A percentile compares a stretch with the other conserved stretches of the same genome.
Evolutionary conservation across 2,329 filamentous ascomycete genomes (phyloP).

Genomic region (Blumeria hordei): DNA sequence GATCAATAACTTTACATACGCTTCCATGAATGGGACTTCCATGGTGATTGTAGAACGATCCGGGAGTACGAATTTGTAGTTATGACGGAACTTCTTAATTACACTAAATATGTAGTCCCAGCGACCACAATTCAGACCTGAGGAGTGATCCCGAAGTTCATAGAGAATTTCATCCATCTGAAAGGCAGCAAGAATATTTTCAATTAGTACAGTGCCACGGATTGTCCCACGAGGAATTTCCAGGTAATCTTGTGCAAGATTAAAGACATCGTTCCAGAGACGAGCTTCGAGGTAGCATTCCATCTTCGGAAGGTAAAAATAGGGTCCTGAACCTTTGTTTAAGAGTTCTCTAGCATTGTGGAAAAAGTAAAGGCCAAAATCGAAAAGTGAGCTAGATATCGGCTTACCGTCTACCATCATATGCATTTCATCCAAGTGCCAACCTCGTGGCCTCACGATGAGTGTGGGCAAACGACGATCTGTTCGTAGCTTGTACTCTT

Average conservation of each 20-base stretch:
- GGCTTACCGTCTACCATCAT: conserved; percentile 87
- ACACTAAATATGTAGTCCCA: conserved; percentile 99
- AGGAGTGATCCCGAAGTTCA: conserved; percentile 87
- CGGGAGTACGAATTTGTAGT: conserved; percentile 77
- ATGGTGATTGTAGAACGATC: conserved; percentile 84
- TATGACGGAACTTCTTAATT: conserved; percentile 98
- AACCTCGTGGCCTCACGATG: conserved; percentile 83
- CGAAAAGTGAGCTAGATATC: conserved; percentile 78
- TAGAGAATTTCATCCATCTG: conserved; percentile 99
- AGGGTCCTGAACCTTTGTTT: conserved; percentile 64
- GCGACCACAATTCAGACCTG: conserved; percentile 89
- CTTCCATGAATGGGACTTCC: conserved; percentile 95
- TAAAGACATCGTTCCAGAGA: conserved; percentile 97
- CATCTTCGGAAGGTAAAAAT: conserved; percentile 98
- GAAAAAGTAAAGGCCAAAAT: conserved; percentile 98
- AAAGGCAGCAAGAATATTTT: conserved; percentile 92
- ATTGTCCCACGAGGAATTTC: conserved; percentile 79
- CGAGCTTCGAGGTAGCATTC: conserved; percentile 92
- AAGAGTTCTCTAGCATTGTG: conserved; percentile 85
- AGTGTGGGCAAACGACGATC: conserved; percentile 72
- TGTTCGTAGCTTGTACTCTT: conserved; percentile 92
- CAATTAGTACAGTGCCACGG: conserved; percentile 83
- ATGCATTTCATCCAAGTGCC: conserved; percentile 98
- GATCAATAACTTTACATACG: conserved; percentile 90
- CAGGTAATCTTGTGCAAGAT: conserved; percentile 80